Evolutionary conservation across 352 stramenopile species (phyloP), one percentile per base, ranked within the genome.

Genomic region (Globisporangium yorkense): DNA sequence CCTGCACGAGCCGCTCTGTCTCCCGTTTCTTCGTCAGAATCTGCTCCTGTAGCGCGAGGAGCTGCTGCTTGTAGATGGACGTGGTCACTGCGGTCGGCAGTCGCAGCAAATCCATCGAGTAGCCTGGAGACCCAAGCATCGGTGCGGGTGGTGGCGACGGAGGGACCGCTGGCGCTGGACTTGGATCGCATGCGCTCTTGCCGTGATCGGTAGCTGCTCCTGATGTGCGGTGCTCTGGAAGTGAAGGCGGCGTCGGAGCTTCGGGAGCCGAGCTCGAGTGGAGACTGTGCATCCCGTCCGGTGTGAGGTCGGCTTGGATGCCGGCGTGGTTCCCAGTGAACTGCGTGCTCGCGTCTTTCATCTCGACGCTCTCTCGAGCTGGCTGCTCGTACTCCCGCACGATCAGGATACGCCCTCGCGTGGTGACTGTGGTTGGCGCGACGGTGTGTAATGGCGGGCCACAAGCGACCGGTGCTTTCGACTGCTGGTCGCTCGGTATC

Each of bases 291-390:
- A 87, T 85, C 7, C 77, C 75, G 54, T 86, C 63, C 2, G 81
- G 77, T 8, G 73, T 69, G 9, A 91, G 40, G 44, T 91, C 77
- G 2, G 81, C 70, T 68, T 91, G 81, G 43, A 89, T 83, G 8
- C 57, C 68, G 18, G 79, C 79, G 56, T 91, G 81, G 48, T 91
- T 91, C 16, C 81, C 81, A 3, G 81, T 91, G 57, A 76, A 89
- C 41, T 91, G 81, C 41, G 78, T 91, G 29, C 66, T 75, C 9
- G 73, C 81, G 24, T 91, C 81, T 64, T 70, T 72, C 70, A 76
- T 91, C 55, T 89, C 78, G 1, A 74, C 56, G 7, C 48, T 58
- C 3, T 21, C 35, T 8, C 37, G 54, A 31, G 47, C 33, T 0
- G 64, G 31, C 5, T 56, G 31, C 18, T 78, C 59, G 35, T 83